These are phyloP conservation scores for Schrenkiella parvula DNA, from an alignment of 345 rosid species.

Conservation along the genomic window DNA sequence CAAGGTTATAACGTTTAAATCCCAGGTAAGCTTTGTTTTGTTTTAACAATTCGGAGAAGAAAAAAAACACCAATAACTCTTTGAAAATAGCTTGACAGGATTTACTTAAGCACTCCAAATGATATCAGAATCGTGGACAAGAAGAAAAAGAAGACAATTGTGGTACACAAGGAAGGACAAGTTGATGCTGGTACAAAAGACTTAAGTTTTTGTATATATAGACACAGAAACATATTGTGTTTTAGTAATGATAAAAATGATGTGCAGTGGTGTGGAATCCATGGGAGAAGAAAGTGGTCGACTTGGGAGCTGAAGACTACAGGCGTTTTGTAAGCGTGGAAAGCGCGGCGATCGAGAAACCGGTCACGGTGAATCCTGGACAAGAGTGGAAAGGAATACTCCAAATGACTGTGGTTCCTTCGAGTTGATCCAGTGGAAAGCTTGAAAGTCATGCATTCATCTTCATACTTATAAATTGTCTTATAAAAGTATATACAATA, in stretches of 20 bases:
- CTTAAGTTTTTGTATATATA: background rate
- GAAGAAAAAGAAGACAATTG: slow-evolving; percentile 85
- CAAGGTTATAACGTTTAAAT: slow-evolving; percentile 73
- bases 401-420: slow-evolving; percentile 72
- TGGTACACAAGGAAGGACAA: slow-evolving; percentile 92
- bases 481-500: background rate
- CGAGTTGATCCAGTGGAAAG: slow-evolving; percentile 68
- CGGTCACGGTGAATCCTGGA: slow-evolving; percentile 73
- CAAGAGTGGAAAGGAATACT: slow-evolving; percentile 87
- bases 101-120: slow-evolving; percentile 74
- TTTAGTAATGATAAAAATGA: background rate
- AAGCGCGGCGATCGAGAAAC: slow-evolving; percentile 73
- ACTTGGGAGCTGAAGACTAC: slow-evolving; percentile 83
- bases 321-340: slow-evolving; percentile 83
- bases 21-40: slow-evolving; percentile 50
- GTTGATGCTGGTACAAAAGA: slow-evolving; percentile 75
- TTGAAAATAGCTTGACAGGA: slow-evolving; percentile 58
- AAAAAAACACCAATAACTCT: background rate
- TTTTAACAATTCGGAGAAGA: background rate
- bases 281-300: slow-evolving; percentile 84
- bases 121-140: slow-evolving; percentile 80
- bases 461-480: background rate
- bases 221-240: background rate
- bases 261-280: slow-evolving; percentile 94
- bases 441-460: slow-evolving; percentile 35